A percentile compares a stretch with the other conserved stretches of the same genome.
Evolutionary conservation across 352 stramenopile species (phyloP).

Genomic region (Pythium utonaiense): DNA sequence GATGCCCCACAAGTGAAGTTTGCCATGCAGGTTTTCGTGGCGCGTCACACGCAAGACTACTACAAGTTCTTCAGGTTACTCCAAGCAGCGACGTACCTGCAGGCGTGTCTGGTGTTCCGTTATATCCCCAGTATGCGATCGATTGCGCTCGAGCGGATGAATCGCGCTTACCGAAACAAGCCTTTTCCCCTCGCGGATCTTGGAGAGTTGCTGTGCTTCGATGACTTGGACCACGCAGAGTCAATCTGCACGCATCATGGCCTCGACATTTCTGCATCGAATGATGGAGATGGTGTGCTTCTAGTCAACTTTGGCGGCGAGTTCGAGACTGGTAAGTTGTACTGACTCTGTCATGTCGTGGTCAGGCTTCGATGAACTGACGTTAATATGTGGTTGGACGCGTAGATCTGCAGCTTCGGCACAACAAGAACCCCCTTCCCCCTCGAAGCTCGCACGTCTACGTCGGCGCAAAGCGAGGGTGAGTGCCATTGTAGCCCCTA

Average conservation of each 20-base stretch:
- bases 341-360: not conserved
- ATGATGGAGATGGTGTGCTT: slow-evolving; percentile 42
- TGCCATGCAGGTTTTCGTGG: slow-evolving; percentile 83
- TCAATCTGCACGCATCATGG: slow-evolving; percentile 65
- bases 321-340: slow-evolving; percentile 64
- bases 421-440: slow-evolving; percentile 62
- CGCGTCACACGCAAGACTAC: slow-evolving; percentile 82
- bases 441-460: slow-evolving; percentile 58
- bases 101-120: slow-evolving; percentile 78
- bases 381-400: not conserved
- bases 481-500: not conserved
- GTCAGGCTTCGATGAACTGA: not conserved
- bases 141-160: slow-evolving; percentile 72
- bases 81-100: slow-evolving; percentile 69
- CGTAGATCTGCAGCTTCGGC: slow-evolving; percentile 60
- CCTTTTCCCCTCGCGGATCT: slow-evolving; percentile 62
- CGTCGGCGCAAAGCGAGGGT: slow-evolving; percentile 82
- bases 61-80: slow-evolving; percentile 80
- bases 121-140: slow-evolving; percentile 80
- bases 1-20: slow-evolving; percentile 80
- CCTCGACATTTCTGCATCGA: slow-evolving; percentile 37
- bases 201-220: slow-evolving; percentile 73
- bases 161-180: slow-evolving; percentile 68
- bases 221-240: slow-evolving; percentile 69
- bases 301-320: slow-evolving; percentile 74